These are phyloP conservation scores for Didymella pomorum DNA, from an alignment of 2,329 filamentous ascomycete species.

Conservation along the genomic window DNA sequence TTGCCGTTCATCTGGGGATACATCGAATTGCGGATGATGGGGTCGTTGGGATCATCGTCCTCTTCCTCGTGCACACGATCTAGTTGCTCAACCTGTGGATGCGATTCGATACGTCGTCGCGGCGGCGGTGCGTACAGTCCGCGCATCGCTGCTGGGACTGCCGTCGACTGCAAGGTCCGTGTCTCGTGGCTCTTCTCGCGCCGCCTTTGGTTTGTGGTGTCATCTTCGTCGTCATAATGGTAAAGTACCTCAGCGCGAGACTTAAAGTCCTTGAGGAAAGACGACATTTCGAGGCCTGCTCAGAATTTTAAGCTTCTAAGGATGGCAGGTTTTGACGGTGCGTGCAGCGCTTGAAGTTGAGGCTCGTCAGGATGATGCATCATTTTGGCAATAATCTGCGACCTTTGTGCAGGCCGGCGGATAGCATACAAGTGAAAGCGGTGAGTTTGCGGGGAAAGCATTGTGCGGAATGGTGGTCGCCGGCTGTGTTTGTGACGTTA, in stretches of 20 bases:
- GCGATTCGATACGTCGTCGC: too few species aligned
- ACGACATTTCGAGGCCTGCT: slow-evolving; percentile 1
- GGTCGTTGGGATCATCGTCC: not conserved
- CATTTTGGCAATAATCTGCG: not conserved
- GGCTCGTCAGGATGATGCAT: not conserved
- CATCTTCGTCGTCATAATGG: not conserved
- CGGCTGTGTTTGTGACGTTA: not conserved
- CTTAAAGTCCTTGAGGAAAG: not conserved
- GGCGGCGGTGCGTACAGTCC: not conserved
- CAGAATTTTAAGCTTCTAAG: not conserved
- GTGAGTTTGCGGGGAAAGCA: not conserved
- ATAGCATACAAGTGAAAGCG: not conserved
- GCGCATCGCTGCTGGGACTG: slow-evolving; percentile 2
- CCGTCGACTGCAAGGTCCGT: not conserved
- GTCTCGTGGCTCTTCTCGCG: not conserved
- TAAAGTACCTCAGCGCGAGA: not conserved
- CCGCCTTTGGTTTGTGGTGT: not conserved
- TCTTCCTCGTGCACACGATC: not conserved
- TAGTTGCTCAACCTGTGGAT: not conserved
- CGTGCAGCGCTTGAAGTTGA: not conserved
- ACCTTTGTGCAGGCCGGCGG: not conserved
- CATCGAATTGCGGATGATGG: slow-evolving; percentile 6
- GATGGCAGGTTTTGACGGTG: not conserved
- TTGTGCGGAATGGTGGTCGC: not conserved
- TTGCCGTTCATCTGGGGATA: slow-evolving; percentile 15